Percentiles rank a stretch among this genome's conserved stretches.
These are phyloP conservation scores for Aspergillus cejpii DNA, from an alignment of 2,329 filamentous ascomycete genomes.

Conservation along the genomic window DNA sequence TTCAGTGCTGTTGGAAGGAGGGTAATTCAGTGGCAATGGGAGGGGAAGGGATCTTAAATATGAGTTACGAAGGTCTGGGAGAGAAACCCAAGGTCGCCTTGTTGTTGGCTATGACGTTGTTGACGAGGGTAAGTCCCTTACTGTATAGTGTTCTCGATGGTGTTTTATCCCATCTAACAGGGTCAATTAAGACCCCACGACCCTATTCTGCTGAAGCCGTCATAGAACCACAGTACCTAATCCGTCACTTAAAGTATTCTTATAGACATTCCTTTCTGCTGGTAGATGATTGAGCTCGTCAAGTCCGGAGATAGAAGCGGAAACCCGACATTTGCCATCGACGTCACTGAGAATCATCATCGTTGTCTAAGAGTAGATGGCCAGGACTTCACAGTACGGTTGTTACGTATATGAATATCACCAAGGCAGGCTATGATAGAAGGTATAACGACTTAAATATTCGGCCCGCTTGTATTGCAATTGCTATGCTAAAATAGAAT, in stretches of 20 bases:
- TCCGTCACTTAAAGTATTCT: too few species aligned
- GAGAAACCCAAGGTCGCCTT: not conserved
- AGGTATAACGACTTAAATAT: not conserved
- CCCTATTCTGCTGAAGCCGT: too few species aligned
- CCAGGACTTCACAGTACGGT: not conserved
- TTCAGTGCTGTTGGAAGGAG: not conserved
- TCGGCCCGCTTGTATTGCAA: conserved; percentile 1
- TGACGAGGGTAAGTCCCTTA: not conserved
- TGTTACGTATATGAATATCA: too few species aligned
- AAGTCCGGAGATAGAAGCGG: not conserved
- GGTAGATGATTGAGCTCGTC: conserved; percentile 5
- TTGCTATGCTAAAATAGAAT: conserved; percentile 21
- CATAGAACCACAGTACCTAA: too few species aligned
- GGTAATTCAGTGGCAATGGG: not conserved
- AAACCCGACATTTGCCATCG: conserved; percentile 6
- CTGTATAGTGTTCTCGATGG: too few species aligned
- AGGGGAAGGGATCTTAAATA: not conserved
- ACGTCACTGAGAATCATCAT: conserved; percentile 25
- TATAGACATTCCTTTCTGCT: too few species aligned
- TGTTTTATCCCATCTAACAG: too few species aligned
- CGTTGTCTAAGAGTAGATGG: too few species aligned
- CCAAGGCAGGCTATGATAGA: too few species aligned
- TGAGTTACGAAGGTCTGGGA: not conserved
- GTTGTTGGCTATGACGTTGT: conserved; percentile 15
- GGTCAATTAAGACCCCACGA: too few species aligned